Base-by-base conservation (phyloP, 2,329 filamentous ascomycete genomes). In the Monosporascus ibericus region DNA sequence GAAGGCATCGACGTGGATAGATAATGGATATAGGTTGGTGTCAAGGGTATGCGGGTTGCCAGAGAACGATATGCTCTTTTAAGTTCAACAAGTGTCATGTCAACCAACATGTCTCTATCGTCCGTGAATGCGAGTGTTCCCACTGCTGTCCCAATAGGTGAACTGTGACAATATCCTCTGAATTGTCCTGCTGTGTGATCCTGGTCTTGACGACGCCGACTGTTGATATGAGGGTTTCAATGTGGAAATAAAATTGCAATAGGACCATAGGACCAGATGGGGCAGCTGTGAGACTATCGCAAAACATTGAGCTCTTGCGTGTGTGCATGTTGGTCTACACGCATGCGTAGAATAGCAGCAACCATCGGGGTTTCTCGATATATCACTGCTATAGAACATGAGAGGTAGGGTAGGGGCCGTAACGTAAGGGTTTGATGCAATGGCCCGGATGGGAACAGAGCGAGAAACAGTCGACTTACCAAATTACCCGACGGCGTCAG, bases 401-500 rank as follows among this genome's bases (percentile, higher is more conserved):
- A 50, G 30, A n/a, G 36, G 38, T 18, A 36, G 27, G 14, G 17
- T 44, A 39, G 24, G 52, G 42, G 38, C 6, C 37, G 37, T 47
- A 34, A 42, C 42, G 17, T 25, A 44, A 34, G 30, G 30, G 5
- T 30, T 34, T 14, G 11, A 34, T 34, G 9, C 30, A 34, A 34
- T 37, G 44, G 9, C 27, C 30, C 22, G 40, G 36, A 24, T 48
- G 6, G 24, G 30, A 49, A n/a, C n/a, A 38, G 27, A 44, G 15
- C 38, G 27, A 42, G 40, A 50, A 53, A 47, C 22, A 18, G n/a
- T 6, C 44, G 20, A 63, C 65, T 55, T 61, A 67, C 65, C 60
- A 67, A 47, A 47, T 61, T 64, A 22, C 65, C 65, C 15, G 65
- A 66, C 2, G 64, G 52, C 7, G 57, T 65, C 14, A 64, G 61